Evolutionary conservation across 2,329 filamentous ascomycete species (phyloP).

Genomic region (Chalaropsis thielavioides): DNA sequence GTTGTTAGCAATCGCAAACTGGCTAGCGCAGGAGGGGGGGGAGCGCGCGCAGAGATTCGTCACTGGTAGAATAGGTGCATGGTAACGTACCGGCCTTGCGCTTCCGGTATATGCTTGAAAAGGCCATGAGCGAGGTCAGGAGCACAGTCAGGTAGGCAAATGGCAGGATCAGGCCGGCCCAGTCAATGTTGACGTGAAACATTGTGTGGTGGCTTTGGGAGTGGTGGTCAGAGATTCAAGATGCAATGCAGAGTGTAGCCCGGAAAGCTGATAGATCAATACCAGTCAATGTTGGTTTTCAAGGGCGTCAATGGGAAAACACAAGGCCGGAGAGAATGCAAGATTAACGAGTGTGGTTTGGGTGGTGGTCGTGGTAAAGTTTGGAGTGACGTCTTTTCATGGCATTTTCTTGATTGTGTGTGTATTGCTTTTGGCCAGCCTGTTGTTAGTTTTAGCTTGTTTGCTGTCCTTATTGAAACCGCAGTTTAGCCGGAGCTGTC

Average conservation of each 20-base stretch:
- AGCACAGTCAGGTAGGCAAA: constrained; percentile 82
- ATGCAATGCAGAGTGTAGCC: neutral
- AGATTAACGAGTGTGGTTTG: constrained; percentile 7
- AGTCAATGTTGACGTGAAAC: constrained; percentile 47
- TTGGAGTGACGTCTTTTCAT: constrained; percentile 14
- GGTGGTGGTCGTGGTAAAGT: neutral
- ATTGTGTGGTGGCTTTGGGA: constrained; percentile 24
- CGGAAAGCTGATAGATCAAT: neutral
- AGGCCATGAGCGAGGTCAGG: constrained; percentile 75
- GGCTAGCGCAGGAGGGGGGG: neutral
- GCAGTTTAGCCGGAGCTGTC: constrained; percentile 2
- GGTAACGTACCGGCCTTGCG: constrained; percentile 59
- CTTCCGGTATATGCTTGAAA: constrained; percentile 85
- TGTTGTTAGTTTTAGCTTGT: constrained; percentile 8
- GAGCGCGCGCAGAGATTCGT: neutral
- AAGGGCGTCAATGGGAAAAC: neutral
- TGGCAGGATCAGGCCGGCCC: constrained; percentile 73
- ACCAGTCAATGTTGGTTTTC: neutral
- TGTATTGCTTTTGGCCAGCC: constrained; percentile 12
- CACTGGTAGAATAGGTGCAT: constrained; percentile 16
- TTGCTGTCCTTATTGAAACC: constrained; percentile 3
- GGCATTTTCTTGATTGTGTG: neutral
- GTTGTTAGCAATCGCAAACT: constrained; percentile 16
- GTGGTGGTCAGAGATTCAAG: neutral
- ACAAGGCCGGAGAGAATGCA: neutral